Evolutionary conservation across 2,329 filamentous ascomycete genomes (phyloP).

Genomic region (Colletotrichum sp.): DNA sequence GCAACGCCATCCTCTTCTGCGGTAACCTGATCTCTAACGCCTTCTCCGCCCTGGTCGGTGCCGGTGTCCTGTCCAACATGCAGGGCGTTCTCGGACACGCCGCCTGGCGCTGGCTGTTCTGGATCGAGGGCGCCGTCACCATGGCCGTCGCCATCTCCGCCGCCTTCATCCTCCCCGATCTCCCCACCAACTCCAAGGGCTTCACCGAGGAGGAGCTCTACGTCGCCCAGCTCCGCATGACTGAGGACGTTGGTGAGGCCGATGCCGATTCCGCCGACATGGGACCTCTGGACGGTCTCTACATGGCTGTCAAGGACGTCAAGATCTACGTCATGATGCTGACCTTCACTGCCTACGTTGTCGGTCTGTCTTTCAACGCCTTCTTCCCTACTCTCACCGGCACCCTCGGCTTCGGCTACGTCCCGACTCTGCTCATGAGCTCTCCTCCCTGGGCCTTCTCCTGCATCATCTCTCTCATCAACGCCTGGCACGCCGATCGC

Average conservation of each 20-base stretch:
- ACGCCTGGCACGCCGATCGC: constrained; percentile 61
- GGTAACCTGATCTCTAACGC: constrained; percentile 65
- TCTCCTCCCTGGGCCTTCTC: constrained; percentile 65
- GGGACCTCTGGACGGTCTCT: constrained; percentile 56
- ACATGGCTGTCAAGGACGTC: constrained; percentile 63
- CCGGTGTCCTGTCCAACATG: constrained; percentile 65
- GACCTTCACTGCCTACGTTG: constrained; percentile 65
- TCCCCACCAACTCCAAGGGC: constrained; percentile 61
- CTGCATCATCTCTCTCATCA: constrained; percentile 59
- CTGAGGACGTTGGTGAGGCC: constrained; percentile 63
- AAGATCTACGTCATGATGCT: constrained; percentile 71
- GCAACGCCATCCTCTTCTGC: constrained; percentile 64
- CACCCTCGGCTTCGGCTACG: constrained; percentile 57
- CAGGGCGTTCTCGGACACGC: constrained; percentile 57
- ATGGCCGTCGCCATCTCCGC: constrained; percentile 53
- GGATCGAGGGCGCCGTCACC: constrained; percentile 60
- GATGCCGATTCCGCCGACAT: constrained; percentile 57
- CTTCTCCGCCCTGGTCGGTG: constrained; percentile 63
- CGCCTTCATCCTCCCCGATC: constrained; percentile 56
- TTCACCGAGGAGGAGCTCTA: constrained; percentile 63
- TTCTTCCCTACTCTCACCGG: constrained; percentile 62
- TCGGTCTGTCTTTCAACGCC: constrained; percentile 63
- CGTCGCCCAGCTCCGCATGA: constrained; percentile 60
- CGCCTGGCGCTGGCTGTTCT: constrained; percentile 68
- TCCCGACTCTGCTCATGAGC: constrained; percentile 60